Conservation (phyloP, 2,329 filamentous ascomycete genomes). For the Penicillium nordicum region DNA sequence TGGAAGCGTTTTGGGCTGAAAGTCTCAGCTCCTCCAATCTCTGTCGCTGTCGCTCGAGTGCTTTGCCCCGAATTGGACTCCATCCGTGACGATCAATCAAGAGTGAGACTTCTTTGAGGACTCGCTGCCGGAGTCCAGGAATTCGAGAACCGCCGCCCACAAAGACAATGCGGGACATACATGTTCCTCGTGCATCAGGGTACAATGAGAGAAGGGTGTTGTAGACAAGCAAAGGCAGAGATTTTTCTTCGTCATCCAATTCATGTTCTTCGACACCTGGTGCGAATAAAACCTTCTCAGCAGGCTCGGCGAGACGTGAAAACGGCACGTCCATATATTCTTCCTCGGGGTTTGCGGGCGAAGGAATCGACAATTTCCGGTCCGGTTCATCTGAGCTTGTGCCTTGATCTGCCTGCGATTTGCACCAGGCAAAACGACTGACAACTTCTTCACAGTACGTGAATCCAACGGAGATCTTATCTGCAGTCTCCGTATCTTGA, state of each 20-base stretch:
- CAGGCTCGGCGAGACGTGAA: slow-evolving; percentile 66
- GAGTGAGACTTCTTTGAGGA: slow-evolving; percentile 69
- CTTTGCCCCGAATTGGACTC: slow-evolving; percentile 71
- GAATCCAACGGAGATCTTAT: slow-evolving; percentile 57
- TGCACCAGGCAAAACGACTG: slow-evolving; percentile 75
- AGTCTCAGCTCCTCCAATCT: slow-evolving; percentile 42
- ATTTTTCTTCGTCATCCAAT: slow-evolving; percentile 83
- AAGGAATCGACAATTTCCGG: slow-evolving; percentile 46
- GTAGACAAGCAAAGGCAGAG: slow-evolving; percentile 74
- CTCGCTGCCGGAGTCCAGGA: slow-evolving; percentile 71
- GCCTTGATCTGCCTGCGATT: slow-evolving; percentile 18
- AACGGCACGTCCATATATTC: slow-evolving; percentile 62
- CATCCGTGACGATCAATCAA: slow-evolving; percentile 70
- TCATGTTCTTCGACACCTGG: slow-evolving; percentile 51
- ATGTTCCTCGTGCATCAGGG: slow-evolving; percentile 75
- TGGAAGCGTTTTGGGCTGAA: slow-evolving; percentile 1
- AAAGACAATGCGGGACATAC: slow-evolving; percentile 86
- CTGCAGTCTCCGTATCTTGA: slow-evolving; percentile 33
- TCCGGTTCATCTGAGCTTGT: slow-evolving; percentile 2
- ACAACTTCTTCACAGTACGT: slow-evolving; percentile 79
- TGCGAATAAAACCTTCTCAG: slow-evolving; percentile 71
- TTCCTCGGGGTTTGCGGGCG: slow-evolving; percentile 40
- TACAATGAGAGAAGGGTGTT: slow-evolving; percentile 70
- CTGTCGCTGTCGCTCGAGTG: slow-evolving; percentile 49
- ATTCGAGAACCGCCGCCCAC: slow-evolving; percentile 76